Percentiles rank a stretch among this genome's conserved stretches.
phyloP scores from a whole-genome alignment of 139 green algal species.

The Penium margaritaceum region DNA sequence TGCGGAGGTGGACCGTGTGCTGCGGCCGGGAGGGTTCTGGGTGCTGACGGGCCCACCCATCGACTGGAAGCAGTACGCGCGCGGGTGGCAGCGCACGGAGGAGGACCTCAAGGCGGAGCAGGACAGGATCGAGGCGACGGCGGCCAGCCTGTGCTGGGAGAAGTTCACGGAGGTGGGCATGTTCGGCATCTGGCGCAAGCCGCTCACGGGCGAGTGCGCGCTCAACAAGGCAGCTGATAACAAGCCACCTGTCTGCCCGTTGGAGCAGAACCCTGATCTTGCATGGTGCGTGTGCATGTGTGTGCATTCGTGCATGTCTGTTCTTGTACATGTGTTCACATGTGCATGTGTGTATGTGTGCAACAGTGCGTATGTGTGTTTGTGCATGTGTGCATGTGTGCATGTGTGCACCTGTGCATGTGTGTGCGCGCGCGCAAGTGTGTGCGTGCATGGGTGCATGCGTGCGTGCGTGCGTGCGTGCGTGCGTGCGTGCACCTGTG shows the following conservation, averaged over 20 bases:
- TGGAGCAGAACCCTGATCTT: not conserved
- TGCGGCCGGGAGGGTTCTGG: constrained; percentile 28
- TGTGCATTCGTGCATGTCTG: too few species aligned
- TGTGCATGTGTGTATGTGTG: too few species aligned
- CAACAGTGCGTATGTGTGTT: too few species aligned
- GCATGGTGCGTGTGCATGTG: too few species aligned
- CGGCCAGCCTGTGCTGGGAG: constrained; percentile 16
- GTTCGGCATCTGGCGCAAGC: constrained; percentile 27
- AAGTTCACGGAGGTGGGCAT: constrained; percentile 11
- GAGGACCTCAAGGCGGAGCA: constrained; percentile 17
- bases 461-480: too few species aligned
- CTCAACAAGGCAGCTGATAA: not conserved
- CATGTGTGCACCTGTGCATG: too few species aligned
- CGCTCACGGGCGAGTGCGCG: constrained; percentile 9
- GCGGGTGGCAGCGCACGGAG: constrained; percentile 17
- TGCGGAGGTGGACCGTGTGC: constrained; percentile 18
- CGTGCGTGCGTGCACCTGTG: too few species aligned
- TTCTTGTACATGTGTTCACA: too few species aligned
- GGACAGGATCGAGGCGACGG: constrained; percentile 9
- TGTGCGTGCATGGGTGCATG: too few species aligned
- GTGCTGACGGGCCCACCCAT: constrained; percentile 23
- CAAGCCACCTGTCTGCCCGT: constrained; percentile 13
- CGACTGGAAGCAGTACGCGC: constrained; percentile 11
- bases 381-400: too few species aligned
- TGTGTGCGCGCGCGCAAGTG: too few species aligned